Base-by-base conservation (phyloP, 169 alveolate genomes). In the Cryptosporidium canis region DNA sequence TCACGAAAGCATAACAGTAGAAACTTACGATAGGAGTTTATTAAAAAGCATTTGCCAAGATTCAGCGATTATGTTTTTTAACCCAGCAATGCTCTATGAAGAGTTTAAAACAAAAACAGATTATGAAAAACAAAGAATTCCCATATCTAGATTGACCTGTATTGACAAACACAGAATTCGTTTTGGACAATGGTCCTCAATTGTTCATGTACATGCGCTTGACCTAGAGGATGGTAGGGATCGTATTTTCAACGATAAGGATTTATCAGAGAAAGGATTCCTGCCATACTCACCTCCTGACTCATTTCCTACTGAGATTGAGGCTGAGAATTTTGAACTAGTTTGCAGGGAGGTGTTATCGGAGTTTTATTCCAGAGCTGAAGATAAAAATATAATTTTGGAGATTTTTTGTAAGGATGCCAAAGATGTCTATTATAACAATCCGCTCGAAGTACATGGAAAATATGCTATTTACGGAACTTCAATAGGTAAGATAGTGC, bases 111-210 rank as follows among this genome's bases (percentile, higher is more conserved):
- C 33, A 18, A 55, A 58, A 61, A 77, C 64, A 2, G 72, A 61
- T 77, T 35, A 6, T 39, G 87, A 58, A 3, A 58, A 53, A 27
- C 66, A 77, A 58, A 77, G 87, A 77, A 55, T 58, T 16, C 72
- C 87, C 3, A 58, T 77, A 18, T 55, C 87, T 14, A 44, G 72
- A 37, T 61, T 77, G 31, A 77, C 43, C 31, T 77, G 87, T 31
- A 77, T 77, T 14, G 87, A 77, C 33, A 65, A 77, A 14, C 53
- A 56, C 16, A 55, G 87, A 39, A 58, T 77, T 58, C 65, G 87
- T 43, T 24, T 58, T 61, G 87, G 87, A 24, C 87, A 77, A 43
- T 77, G 87, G 87, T 77, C 87, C 8, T 56, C 87, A 39, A 77
- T 77, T 58, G 87, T 77, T 0, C 87, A 77, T 63, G 24, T 77